Percentiles rank a stretch among this genome's conserved stretches.
These are phyloP conservation scores for Metschnikowia lachancei DNA, from an alignment of 805 yeast species.

Conservation along the genomic window DNA sequence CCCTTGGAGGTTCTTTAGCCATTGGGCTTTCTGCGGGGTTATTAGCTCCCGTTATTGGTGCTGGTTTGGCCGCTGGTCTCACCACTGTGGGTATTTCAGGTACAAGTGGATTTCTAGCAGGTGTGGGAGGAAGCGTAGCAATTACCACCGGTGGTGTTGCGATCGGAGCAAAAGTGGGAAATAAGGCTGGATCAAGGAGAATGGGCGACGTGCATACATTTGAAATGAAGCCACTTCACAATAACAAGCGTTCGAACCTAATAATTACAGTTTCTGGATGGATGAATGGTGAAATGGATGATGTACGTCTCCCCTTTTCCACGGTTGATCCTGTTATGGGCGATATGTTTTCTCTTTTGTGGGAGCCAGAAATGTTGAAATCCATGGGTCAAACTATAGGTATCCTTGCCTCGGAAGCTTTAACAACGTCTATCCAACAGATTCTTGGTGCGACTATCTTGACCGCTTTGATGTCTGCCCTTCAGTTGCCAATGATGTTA, in stretches of 20 bases:
- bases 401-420: conserved; percentile 89
- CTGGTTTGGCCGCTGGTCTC: conserved; percentile 95
- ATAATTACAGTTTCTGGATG: conserved; percentile 93
- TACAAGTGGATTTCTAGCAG: conserved; percentile 89
- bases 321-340: conserved; percentile 99
- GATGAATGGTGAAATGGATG: conserved; percentile 95
- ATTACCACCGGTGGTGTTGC: conserved; percentile 91
- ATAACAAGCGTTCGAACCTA: conserved; percentile 81
- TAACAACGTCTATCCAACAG: conserved; percentile 92
- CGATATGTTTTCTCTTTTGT: conserved; percentile 81
- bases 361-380: conserved; percentile 98
- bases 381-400: conserved; percentile 95
- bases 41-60: conserved; percentile 96
- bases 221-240: conserved; percentile 89
- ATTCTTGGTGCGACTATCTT: conserved; percentile 87
- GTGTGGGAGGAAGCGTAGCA: conserved; percentile 93
- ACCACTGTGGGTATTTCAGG: conserved; percentile 94
- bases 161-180: conserved; percentile 87
- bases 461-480: conserved; percentile 86
- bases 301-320: conserved; percentile 91
- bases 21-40: conserved; percentile 94
- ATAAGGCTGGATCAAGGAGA: conserved; percentile 78
- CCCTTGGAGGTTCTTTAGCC: conserved; percentile 92
- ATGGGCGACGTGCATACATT: conserved; percentile 91
- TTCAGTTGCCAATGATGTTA: conserved; percentile 88